Evolutionary conservation across 352 stramenopile genomes (phyloP).

Genomic region (Thraustotheca clavata): DNA sequence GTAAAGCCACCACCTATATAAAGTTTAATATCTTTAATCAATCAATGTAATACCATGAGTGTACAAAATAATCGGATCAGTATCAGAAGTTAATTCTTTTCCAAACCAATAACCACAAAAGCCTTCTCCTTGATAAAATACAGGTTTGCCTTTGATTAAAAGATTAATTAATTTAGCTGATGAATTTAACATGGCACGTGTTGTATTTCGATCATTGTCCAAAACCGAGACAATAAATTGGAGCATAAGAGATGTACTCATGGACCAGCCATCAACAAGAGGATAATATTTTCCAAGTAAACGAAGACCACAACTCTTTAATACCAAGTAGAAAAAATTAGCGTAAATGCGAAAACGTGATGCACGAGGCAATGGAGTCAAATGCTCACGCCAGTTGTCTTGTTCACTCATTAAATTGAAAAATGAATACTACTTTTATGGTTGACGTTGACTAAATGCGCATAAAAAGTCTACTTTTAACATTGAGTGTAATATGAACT

Average conservation of each 20-base stretch:
- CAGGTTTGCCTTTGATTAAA: not conserved
- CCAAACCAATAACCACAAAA: constrained; percentile 16
- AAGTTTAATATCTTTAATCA: not conserved
- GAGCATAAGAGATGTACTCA: not conserved
- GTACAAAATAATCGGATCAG: constrained; percentile 10
- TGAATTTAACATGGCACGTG: not conserved
- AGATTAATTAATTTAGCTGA: not conserved
- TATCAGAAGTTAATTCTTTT: not conserved
- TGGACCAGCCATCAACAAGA: constrained; percentile 10
- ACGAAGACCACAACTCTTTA: too few species aligned
- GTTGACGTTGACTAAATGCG: too few species aligned
- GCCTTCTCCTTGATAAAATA: not conserved
- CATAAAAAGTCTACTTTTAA: too few species aligned
- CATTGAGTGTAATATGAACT: too few species aligned
- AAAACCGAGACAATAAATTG: not conserved
- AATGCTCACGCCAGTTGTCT: too few species aligned
- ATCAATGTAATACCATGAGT: not conserved
- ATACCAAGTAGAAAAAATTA: too few species aligned
- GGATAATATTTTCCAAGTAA: not conserved
- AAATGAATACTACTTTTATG: too few species aligned
- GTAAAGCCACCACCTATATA: constrained; percentile 6
- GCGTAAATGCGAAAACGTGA: too few species aligned
- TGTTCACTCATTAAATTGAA: too few species aligned
- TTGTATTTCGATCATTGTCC: not conserved
- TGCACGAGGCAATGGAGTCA: too few species aligned